These are phyloP conservation scores for Jaapia argillacea DNA, from an alignment of 768 basidiomycete genomes.

Conservation along the genomic window DNA sequence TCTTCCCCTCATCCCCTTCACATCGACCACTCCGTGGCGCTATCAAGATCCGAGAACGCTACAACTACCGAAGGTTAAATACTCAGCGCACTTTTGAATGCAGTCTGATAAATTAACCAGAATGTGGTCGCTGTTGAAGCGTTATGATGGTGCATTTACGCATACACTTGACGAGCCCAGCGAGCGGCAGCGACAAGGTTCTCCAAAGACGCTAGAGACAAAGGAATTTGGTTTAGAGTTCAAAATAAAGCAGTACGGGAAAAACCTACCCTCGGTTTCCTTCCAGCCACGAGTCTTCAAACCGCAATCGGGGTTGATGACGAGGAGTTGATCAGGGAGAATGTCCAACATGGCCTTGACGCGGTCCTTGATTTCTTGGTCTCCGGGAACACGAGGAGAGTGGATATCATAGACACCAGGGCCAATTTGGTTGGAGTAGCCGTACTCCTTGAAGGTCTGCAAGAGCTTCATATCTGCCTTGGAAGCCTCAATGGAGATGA, in stretches of 20 bases:
- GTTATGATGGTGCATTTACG: slow-evolving; percentile 45
- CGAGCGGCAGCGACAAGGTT: slow-evolving; percentile 89
- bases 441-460: slow-evolving; percentile 88
- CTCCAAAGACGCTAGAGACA: slow-evolving; percentile 48
- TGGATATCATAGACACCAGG: slow-evolving; percentile 99
- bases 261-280: slow-evolving; percentile 73
- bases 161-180: slow-evolving; percentile 83
- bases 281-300: slow-evolving; percentile 98
- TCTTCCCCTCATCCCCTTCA: slow-evolving; percentile 3
- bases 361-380: slow-evolving; percentile 91
- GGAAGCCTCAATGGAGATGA: slow-evolving; percentile 97
- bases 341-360: slow-evolving; percentile 75
- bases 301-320: slow-evolving; percentile 97
- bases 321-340: slow-evolving; percentile 72
- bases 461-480: slow-evolving; percentile 99
- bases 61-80: no score
- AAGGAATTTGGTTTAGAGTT: slow-evolving; percentile 6
- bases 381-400: slow-evolving; percentile 93
- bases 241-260: neutral
- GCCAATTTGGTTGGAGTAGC: slow-evolving; percentile 95
- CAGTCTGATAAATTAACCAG: no score
- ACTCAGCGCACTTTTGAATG: no score
- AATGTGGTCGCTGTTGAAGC: slow-evolving; percentile 90
- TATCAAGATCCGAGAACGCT: no score
- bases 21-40: slow-evolving; percentile 6